These are phyloP conservation scores for Marsdenia floribunda DNA, from an alignment of 257 asterid species.

Conservation along the genomic window DNA sequence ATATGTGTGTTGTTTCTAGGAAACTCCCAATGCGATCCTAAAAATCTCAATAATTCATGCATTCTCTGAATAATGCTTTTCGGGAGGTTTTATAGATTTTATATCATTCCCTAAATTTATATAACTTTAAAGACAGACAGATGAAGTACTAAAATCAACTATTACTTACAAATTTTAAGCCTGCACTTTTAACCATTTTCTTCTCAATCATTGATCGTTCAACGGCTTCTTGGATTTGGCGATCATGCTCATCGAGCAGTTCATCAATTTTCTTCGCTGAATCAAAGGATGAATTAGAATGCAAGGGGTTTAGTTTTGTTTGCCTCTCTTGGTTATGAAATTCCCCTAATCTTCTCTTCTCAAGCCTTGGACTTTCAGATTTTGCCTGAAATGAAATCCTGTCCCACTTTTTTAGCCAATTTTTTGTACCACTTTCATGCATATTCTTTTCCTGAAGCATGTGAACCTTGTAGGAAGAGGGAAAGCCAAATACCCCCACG, in stretches of 20 bases:
- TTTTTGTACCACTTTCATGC: neutral
- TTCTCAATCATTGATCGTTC: neutral
- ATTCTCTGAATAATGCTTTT: too few relatives aligned
- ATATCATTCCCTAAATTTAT: too few relatives aligned
- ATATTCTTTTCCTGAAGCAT: neutral
- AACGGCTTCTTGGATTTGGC: constrained; percentile 18
- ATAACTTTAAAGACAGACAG: too few relatives aligned
- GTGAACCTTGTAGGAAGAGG: neutral
- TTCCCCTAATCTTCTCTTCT: constrained; percentile 3
- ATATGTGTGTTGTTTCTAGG: too few relatives aligned
- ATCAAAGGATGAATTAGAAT: neutral
- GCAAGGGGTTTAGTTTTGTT: neutral
- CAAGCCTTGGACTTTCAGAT: neutral
- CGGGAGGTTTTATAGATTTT: too few relatives aligned
- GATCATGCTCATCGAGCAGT: constrained; percentile 13
- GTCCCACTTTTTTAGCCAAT: neutral
- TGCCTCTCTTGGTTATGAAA: constrained; percentile 7
- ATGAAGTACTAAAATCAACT: neutral
- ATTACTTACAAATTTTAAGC: neutral
- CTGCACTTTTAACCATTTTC: neutral
- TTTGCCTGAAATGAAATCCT: neutral
- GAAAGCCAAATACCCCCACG: neutral
- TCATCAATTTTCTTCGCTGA: constrained; percentile 3
- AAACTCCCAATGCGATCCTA: too few relatives aligned
- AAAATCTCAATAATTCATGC: too few relatives aligned